Conservation (phyloP, 2,329 filamentous ascomycete species). For the Fusarium siculi region DNA sequence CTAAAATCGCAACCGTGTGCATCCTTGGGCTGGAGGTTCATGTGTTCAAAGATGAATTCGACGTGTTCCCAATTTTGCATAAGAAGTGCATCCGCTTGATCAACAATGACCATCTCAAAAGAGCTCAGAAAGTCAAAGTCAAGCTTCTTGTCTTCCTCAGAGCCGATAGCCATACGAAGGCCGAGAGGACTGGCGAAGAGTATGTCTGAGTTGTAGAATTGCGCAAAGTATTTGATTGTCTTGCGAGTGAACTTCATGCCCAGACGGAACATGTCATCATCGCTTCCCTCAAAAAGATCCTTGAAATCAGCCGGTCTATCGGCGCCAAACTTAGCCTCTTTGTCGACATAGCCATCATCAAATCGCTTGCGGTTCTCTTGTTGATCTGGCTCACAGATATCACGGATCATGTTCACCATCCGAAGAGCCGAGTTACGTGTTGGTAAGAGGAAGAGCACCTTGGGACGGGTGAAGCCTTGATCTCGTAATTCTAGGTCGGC, state of each 20-base stretch:
- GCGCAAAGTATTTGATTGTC: conserved; percentile 92
- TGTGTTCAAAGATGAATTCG: conserved; percentile 88
- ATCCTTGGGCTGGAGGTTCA: conserved; percentile 90
- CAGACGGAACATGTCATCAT: conserved; percentile 96
- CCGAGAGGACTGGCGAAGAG: conserved; percentile 92
- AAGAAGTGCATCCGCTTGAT: conserved; percentile 90
- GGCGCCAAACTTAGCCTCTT: conserved; percentile 71
- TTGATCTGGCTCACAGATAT: conserved; percentile 83
- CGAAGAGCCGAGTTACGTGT: conserved; percentile 87
- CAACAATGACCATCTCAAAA: conserved; percentile 88
- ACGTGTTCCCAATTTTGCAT: conserved; percentile 99
- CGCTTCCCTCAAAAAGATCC: conserved; percentile 91
- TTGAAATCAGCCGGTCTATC: conserved; percentile 88
- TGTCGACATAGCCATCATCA: conserved; percentile 80
- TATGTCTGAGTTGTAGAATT: conserved; percentile 97
- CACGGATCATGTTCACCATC: conserved; percentile 80
- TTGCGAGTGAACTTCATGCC: conserved; percentile 98
- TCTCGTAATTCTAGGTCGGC: conserved; percentile 82
- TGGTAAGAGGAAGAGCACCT: conserved; percentile 89
- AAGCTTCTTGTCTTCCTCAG: conserved; percentile 70
- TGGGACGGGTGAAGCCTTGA: conserved; percentile 94
- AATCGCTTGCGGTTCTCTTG: conserved; percentile 96
- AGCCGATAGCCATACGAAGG: conserved; percentile 88
- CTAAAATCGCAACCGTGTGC: conserved; percentile 94
- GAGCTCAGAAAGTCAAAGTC: conserved; percentile 95